These are phyloP conservation scores for Malassezia psittaci DNA, from an alignment of 1,284 basidiomycete genomes.

Conservation along the genomic window DNA sequence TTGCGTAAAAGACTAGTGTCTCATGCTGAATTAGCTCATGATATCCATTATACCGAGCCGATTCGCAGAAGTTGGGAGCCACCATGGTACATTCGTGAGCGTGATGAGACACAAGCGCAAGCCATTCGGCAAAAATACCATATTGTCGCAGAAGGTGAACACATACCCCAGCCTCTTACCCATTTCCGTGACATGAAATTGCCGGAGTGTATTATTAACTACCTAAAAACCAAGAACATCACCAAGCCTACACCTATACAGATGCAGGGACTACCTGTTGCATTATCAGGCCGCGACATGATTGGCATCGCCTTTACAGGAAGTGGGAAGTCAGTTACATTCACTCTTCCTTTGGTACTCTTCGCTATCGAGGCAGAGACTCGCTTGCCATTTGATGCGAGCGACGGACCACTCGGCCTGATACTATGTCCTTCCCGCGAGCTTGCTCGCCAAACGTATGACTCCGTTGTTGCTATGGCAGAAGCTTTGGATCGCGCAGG, in stretches of 20 bases:
- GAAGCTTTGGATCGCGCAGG: constrained; percentile 66
- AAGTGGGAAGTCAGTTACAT: constrained; percentile 51
- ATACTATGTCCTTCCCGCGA: constrained; percentile 61
- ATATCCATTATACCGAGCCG: constrained; percentile 78
- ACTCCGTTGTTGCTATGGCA: constrained; percentile 80
- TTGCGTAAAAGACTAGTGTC: constrained; percentile 80
- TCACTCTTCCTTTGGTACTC: constrained; percentile 56
- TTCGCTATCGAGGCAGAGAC: constrained; percentile 66
- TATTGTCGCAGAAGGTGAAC: constrained; percentile 80
- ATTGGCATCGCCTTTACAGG: constrained; percentile 52
- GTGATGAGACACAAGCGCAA: constrained; percentile 61
- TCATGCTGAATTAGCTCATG: constrained; percentile 82
- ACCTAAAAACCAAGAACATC: constrained; percentile 71
- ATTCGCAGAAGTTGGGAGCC: constrained; percentile 81
- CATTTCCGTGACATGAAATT: constrained; percentile 97
- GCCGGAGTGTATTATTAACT: constrained; percentile 68
- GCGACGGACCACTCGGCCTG: constrained; percentile 90
- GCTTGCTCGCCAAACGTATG: constrained; percentile 67
- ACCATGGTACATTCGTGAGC: constrained; percentile 68
- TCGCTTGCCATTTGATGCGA: constrained; percentile 75
- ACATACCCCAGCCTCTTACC: constrained; percentile 86
- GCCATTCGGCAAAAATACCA: constrained; percentile 77
- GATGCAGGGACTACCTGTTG: constrained; percentile 88
- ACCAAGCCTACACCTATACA: constrained; percentile 86
- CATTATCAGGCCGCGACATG: constrained; percentile 52